A percentile compares a stretch with the other conserved stretches of the same genome.
These are phyloP conservation scores for Nitzschia sp. DNA, from an alignment of 108 stramenopile genomes.

Conservation along the genomic window DNA sequence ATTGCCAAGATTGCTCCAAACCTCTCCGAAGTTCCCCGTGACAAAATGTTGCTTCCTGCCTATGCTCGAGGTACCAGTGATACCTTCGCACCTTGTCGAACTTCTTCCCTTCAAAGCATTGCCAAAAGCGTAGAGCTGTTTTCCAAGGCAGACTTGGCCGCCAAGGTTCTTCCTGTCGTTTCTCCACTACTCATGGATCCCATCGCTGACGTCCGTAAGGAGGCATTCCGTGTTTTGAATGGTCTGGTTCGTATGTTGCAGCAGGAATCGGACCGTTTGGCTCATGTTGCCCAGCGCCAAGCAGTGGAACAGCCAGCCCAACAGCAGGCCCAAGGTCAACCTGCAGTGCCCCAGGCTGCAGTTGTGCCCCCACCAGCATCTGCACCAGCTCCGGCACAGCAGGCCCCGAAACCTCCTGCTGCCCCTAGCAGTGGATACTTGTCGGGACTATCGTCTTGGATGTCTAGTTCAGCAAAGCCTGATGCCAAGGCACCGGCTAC, in stretches of 20 bases:
- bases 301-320: constrained; percentile 24
- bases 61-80: constrained; percentile 78
- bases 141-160: constrained; percentile 53
- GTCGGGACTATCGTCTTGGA: constrained; percentile 75
- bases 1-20: constrained; percentile 76
- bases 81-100: constrained; percentile 78
- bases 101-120: constrained; percentile 58
- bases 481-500: constrained; percentile 28
- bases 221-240: constrained; percentile 72
- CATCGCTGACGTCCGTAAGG: constrained; percentile 63
- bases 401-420: constrained; percentile 1
- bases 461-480: constrained; percentile 39
- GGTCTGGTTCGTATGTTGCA: constrained; percentile 53
- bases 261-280: constrained; percentile 56
- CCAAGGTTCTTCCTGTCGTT: constrained; percentile 65
- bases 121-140: constrained; percentile 57
- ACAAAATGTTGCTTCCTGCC: constrained; percentile 80
- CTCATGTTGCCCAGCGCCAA: constrained; percentile 54
- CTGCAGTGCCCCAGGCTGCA: background rate
- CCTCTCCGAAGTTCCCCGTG: constrained; percentile 59
- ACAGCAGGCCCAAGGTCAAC: constrained; percentile 4
- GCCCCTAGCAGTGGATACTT: constrained; percentile 48
- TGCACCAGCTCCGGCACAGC: constrained; percentile 37
- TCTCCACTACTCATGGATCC: constrained; percentile 70
- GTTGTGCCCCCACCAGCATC: constrained; percentile 14